phyloP scores from a whole-genome alignment of 768 basidiomycete genomes.

The Tephrocybe sp. region DNA sequence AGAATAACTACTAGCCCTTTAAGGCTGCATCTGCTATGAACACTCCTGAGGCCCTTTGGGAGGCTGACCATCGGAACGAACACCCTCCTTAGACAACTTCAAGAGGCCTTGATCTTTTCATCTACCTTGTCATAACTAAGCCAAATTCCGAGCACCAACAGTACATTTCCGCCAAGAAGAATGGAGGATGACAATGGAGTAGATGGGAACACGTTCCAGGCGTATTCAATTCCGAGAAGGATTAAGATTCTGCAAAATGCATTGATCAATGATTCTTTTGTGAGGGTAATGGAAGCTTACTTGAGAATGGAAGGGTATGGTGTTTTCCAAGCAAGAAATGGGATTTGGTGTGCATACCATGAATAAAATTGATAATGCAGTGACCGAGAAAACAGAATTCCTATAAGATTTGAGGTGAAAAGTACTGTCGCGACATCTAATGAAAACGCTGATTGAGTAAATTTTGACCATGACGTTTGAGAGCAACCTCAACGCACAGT shows the following conservation, averaged over 20 bases:
- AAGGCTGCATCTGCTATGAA: no score
- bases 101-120: slow-evolving; percentile 11
- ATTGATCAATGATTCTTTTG: slow-evolving; percentile 4
- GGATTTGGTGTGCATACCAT: slow-evolving; percentile 93
- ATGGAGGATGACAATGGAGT: slow-evolving; percentile 41
- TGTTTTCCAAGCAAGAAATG: slow-evolving; percentile 78
- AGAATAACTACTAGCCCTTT: no score
- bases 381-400: slow-evolving; percentile 89
- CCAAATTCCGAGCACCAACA: slow-evolving; percentile 33
- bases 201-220: slow-evolving; percentile 88
- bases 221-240: slow-evolving; percentile 68
- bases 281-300: slow-evolving; percentile 35
- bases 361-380: slow-evolving; percentile 98
- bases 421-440: slow-evolving; percentile 77
- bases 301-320: slow-evolving; percentile 58
- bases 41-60: no score
- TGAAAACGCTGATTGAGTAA: slow-evolving; percentile 11
- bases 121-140: slow-evolving; percentile 14
- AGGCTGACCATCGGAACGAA: no score
- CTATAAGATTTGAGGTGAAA: slow-evolving; percentile 90
- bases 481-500: slow-evolving; percentile 50
- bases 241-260: slow-evolving; percentile 50
- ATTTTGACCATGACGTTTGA: not conserved
- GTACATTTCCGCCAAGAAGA: slow-evolving; percentile 24
- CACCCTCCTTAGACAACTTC: not conserved